These are phyloP conservation scores for Yarrowia yakushimensis DNA, from an alignment of 805 yeast genomes.

Conservation along the genomic window DNA sequence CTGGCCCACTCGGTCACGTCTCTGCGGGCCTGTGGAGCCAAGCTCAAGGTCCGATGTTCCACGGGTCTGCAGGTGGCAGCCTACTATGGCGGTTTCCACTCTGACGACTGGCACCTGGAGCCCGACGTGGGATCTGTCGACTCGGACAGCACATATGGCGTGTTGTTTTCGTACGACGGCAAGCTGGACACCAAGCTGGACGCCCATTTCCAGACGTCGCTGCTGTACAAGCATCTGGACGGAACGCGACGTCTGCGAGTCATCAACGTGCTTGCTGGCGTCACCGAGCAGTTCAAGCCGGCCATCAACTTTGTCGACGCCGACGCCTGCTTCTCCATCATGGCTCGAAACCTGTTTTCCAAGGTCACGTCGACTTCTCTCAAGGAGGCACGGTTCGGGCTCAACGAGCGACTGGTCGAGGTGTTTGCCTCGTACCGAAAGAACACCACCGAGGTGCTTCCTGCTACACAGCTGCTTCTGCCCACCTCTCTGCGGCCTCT, in stretches of 20 bases:
- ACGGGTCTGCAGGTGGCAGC: slow-evolving; percentile 76
- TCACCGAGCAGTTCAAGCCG: slow-evolving; percentile 66
- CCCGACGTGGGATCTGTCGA: slow-evolving; percentile 67
- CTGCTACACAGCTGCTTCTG: slow-evolving; percentile 64
- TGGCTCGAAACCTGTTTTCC: slow-evolving; percentile 50
- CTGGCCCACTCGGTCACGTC: slow-evolving; percentile 44
- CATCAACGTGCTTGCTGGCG: slow-evolving; percentile 78
- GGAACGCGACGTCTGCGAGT: slow-evolving; percentile 85
- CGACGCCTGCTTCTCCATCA: slow-evolving; percentile 54
- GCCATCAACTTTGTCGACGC: slow-evolving; percentile 79
- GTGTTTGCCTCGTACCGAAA: slow-evolving; percentile 59
- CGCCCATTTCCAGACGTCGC: slow-evolving; percentile 86
- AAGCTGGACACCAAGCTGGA: slow-evolving; percentile 65
- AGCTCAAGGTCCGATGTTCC: slow-evolving; percentile 80
- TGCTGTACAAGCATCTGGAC: slow-evolving; percentile 71
- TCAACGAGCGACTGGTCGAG: slow-evolving; percentile 52
- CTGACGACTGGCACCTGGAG: slow-evolving; percentile 45
- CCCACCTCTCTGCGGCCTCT: slow-evolving; percentile 77
- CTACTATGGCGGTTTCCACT: slow-evolving; percentile 60
- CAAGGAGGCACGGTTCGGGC: slow-evolving; percentile 49
- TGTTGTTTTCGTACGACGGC: slow-evolving; percentile 74
- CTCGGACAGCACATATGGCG: slow-evolving; percentile 62
- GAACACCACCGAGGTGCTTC: slow-evolving; percentile 37
- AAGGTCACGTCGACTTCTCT: slow-evolving; percentile 39
- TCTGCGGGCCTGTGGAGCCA: slow-evolving; percentile 72